Conservation (phyloP, 202 grass and related monocot species). For the Zizania palustris region DNA sequence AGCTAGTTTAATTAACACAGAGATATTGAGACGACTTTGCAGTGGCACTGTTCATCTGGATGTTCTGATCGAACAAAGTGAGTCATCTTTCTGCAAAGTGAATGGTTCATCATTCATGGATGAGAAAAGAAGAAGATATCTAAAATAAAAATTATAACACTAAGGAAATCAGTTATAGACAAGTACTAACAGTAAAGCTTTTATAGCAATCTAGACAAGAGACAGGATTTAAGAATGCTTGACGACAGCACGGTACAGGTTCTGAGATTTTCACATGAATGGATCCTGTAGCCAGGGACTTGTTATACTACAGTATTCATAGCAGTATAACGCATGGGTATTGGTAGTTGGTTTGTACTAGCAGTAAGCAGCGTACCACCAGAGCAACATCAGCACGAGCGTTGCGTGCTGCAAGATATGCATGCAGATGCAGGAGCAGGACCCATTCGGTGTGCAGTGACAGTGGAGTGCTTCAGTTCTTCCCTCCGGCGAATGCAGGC, state of each 20-base stretch:
- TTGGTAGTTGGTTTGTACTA: neutral
- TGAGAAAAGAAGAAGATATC: neutral
- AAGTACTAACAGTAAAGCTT: too few relatives aligned
- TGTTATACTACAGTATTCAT: neutral
- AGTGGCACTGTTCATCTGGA: neutral
- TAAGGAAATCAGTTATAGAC: neutral
- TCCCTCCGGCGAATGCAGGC: neutral
- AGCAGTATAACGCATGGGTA: neutral
- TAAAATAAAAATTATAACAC: neutral
- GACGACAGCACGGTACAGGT: neutral
- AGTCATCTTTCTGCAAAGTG: constrained; percentile 1
- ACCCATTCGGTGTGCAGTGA: neutral
- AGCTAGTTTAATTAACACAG: too few relatives aligned
- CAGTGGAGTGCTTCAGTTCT: neutral
- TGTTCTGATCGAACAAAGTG: neutral
- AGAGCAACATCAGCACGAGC: neutral
- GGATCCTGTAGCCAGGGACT: neutral
- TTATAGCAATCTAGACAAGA: too few relatives aligned
- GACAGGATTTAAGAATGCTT: too few relatives aligned
- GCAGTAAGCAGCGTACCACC: neutral
- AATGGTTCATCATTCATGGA: neutral
- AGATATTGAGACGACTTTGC: neutral
- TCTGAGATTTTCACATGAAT: neutral
- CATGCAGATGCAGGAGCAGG: neutral
- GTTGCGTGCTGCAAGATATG: neutral